Conservation (phyloP, 78 protist species). For the Dictyostelium purpureum region DNA sequence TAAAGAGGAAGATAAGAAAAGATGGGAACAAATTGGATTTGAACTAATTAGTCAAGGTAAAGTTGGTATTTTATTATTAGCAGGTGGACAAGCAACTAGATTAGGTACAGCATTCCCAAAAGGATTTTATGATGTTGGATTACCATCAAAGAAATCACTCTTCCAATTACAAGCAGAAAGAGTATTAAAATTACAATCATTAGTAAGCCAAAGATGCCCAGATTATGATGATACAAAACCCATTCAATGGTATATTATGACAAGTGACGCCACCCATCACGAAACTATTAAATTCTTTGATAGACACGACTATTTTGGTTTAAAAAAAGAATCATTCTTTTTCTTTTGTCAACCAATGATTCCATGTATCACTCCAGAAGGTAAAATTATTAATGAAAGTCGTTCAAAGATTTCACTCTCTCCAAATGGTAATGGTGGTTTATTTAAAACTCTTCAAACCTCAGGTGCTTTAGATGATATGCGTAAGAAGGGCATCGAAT, state of each 20-base stretch:
- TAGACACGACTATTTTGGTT: conserved; percentile 89
- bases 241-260: conserved; percentile 93
- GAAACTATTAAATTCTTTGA: conserved; percentile 88
- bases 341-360: conserved; percentile 94
- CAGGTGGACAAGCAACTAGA: conserved; percentile 97
- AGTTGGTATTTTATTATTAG: conserved; percentile 88
- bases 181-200: conserved; percentile 77
- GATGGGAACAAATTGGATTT: conserved; percentile 78
- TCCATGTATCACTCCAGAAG: conserved; percentile 92
- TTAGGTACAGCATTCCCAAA: conserved; percentile 96
- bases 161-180: conserved; percentile 96
- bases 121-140: conserved; percentile 94
- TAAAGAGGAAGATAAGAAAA: not conserved
- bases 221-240: conserved; percentile 1
- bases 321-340: conserved; percentile 75
- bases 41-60: conserved; percentile 68
- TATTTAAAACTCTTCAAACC: conserved; percentile 81
- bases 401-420: conserved; percentile 73
- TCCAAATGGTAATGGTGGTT: conserved; percentile 98
- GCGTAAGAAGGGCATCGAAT: conserved; percentile 82
- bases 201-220: conserved; percentile 18
- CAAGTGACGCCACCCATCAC: conserved; percentile 88
- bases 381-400: conserved; percentile 85
- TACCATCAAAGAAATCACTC: conserved; percentile 94
- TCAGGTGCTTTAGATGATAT: conserved; percentile 88